Percentiles rank a stretch among this genome's conserved stretches.
These are phyloP conservation scores for Calocybe indica DNA, from an alignment of 768 basidiomycete genomes.

Conservation along the genomic window DNA sequence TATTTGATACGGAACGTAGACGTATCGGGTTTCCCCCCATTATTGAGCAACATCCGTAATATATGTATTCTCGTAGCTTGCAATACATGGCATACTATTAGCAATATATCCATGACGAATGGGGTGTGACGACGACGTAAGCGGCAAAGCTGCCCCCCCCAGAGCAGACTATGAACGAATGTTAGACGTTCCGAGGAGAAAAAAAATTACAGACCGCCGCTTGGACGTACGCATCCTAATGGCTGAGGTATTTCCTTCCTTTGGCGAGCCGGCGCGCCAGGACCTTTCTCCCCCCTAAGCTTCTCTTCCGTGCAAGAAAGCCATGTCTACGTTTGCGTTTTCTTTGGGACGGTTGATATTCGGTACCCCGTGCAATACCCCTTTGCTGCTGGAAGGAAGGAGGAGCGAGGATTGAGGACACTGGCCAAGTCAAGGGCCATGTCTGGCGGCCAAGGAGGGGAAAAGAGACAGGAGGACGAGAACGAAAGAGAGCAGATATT, in stretches of 20 bases:
- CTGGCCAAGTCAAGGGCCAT: conserved; percentile 12
- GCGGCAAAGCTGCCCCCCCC: no score
- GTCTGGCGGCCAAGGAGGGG: conserved; percentile 3
- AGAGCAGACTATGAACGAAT: no score
- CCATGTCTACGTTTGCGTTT: conserved; percentile 91
- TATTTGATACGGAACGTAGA: conserved; percentile 9
- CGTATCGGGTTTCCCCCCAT: conserved; percentile 8
- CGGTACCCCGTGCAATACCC: conserved; percentile 68
- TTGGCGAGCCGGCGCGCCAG: conserved; percentile 65
- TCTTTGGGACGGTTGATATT: conserved; percentile 95
- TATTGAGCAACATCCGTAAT: conserved; percentile 13
- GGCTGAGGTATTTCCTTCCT: conserved; percentile 75
- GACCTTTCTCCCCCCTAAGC: conserved; percentile 64
- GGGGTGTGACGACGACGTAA: background rate
- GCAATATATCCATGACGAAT: background rate
- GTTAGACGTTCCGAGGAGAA: background rate
- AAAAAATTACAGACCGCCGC: background rate
- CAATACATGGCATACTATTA: background rate
- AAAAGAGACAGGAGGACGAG: conserved; percentile 15
- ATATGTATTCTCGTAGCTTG: conserved; percentile 7
- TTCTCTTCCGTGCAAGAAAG: conserved; percentile 74
- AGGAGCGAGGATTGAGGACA: conserved; percentile 28
- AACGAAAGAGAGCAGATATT: conserved; percentile 8
- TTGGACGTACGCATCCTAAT: conserved; percentile 34
- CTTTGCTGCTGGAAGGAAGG: conserved; percentile 47